phyloP scores from a whole-genome alignment of 2,329 filamentous ascomycete species.

The Xylariaceae sp. region DNA sequence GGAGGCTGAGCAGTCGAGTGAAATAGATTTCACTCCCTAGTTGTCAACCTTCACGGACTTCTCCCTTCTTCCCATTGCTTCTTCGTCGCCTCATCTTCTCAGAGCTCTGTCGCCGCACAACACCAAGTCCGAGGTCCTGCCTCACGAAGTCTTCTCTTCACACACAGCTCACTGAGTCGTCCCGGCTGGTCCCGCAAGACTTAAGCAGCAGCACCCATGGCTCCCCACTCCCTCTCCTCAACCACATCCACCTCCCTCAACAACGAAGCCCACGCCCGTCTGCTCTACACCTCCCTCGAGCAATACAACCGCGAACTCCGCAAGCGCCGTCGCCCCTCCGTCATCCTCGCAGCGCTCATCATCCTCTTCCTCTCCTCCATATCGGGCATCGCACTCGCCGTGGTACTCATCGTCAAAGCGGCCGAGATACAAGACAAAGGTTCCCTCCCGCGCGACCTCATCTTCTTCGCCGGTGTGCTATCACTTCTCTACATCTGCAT shows the following conservation, averaged over 20 bases:
- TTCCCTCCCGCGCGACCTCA: conserved; percentile 30
- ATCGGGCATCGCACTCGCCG: conserved; percentile 27
- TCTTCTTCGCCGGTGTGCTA: conserved; percentile 28
- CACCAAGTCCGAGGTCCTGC: not conserved
- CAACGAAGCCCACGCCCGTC: conserved; percentile 17
- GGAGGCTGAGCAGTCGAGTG: conserved; percentile 13
- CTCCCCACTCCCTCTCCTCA: conserved; percentile 13
- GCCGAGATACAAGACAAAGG: conserved; percentile 22
- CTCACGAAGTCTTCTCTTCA: not conserved
- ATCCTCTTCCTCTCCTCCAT: conserved; percentile 29
- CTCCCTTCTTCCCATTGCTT: not conserved
- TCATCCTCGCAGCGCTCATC: conserved; percentile 29
- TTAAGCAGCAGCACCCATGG: conserved; percentile 6
- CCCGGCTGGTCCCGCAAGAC: conserved; percentile 16
- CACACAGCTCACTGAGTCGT: not conserved
- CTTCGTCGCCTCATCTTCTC: not conserved
- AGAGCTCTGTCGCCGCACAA: not conserved
- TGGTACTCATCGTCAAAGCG: conserved; percentile 23
- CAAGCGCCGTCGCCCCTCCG: conserved; percentile 21
- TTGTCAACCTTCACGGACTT: conserved; percentile 5
- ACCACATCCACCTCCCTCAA: conserved; percentile 10
- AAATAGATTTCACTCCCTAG: conserved; percentile 8
- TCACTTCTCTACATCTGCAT: conserved; percentile 29
- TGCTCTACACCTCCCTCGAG: conserved; percentile 26
- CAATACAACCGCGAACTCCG: conserved; percentile 23